Evolutionary conservation across 192 early-diverging fungal genomes (phyloP).

Genomic region (Entomortierella lignicola): DNA sequence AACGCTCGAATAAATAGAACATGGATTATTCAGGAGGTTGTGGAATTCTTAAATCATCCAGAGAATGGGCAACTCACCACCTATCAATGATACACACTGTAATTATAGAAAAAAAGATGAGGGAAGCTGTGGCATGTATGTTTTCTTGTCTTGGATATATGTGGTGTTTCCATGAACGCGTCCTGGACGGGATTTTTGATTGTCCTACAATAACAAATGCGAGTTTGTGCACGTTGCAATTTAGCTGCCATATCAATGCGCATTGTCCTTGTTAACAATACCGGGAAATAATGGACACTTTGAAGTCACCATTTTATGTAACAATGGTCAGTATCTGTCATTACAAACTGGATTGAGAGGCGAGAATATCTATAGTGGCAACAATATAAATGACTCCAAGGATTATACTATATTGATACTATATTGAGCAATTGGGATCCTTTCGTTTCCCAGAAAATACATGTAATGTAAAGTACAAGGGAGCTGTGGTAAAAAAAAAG

Average conservation of each 20-base stretch:
- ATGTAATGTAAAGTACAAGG: not conserved
- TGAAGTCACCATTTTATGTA: no score
- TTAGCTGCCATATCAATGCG: no score
- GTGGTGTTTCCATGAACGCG: not conserved
- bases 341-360: no score
- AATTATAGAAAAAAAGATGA: not conserved
- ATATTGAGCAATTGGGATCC: not conserved
- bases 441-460: not conserved
- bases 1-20: not conserved
- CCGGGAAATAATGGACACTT: no score
- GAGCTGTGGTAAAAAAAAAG: not conserved
- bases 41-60: conserved; percentile 33
- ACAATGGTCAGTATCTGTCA: no score
- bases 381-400: not conserved
- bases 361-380: no score
- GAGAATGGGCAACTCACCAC: no score
- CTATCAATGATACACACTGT: not conserved
- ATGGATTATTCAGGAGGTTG: not conserved
- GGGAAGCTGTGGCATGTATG: not conserved
- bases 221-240: no score
- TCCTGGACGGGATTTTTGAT: no score
- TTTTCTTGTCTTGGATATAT: not conserved
- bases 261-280: no score
- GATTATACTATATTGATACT: not conserved
- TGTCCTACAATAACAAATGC: no score